phyloP scores from a whole-genome alignment of 306 rosid genomes.

The Vigna radiata region DNA sequence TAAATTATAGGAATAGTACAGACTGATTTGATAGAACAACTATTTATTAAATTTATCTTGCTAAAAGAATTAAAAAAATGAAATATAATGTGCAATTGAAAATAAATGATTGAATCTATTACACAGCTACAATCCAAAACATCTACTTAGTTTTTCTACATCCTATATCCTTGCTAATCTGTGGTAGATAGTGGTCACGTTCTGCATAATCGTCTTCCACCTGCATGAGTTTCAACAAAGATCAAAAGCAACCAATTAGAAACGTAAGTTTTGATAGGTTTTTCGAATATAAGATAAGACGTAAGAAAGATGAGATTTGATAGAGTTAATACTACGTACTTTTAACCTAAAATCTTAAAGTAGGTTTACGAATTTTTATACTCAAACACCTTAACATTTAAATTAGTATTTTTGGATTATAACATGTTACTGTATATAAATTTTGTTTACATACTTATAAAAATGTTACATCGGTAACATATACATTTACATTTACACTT shows the following conservation, averaged over 20 bases:
- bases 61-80: slow-evolving; percentile 8
- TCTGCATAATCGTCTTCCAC: slow-evolving; percentile 53
- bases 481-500: background rate
- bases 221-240: slow-evolving; percentile 51
- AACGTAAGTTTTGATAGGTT: background rate
- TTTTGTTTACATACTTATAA: background rate
- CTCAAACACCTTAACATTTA: background rate
- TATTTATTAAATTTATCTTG: background rate
- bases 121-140: no score
- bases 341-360: no score
- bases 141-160: background rate
- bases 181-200: slow-evolving; percentile 39
- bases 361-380: background rate
- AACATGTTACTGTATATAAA: background rate
- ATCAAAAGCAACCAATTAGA: slow-evolving; percentile 12
- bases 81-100: background rate
- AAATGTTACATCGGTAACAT: background rate
- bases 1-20: background rate
- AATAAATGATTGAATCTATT: no score
- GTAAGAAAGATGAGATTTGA: no score
- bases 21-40: background rate
- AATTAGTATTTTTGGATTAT: background rate
- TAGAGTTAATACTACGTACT: no score
- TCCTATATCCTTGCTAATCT: background rate
- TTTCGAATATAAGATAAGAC: no score